Base-by-base conservation (phyloP, 2,329 filamentous ascomycete species). In the Pseudopyricularia cyperi region DNA sequence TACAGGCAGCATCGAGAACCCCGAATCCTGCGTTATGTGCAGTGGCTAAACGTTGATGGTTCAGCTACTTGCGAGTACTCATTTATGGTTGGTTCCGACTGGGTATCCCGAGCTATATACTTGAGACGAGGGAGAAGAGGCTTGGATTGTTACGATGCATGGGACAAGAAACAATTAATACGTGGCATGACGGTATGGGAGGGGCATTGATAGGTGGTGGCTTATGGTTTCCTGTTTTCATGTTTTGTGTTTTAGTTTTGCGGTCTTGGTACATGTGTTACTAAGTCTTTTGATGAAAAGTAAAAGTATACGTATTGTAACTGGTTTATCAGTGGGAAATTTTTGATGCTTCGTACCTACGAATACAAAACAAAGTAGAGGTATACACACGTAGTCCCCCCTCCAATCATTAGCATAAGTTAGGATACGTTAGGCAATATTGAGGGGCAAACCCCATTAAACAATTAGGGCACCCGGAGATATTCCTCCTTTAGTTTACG, bases 21-120 rank as follows among this genome's bases (percentile, higher is more conserved):
- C 85, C 60, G 93, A 98, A 67, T 77, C 85, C 48, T 98, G 93
- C 67, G 67, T 95, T 58, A 97, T 98, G 93, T 98, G 93, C 82
- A 94, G 88, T 70, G 91, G 90, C 74, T 97, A 79, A 68, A 28
- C 26, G 34, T n/a, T n/a, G 24, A 17, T 11, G 37, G 8, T 42
- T 22, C 2, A 19, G n/a, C 4, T 39, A 3, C 12, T 19, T 42
- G 22, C 7, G 17, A 42, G 17, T 42, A 19, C 37, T n/a, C n/a
- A n/a, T n/a, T n/a, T n/a, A 9, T 17, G 17, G 37, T 8, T 19
- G 37, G 17, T 19, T 42, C 37, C n/a, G 37, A n/a, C n/a, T 19
- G 14, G 22, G 17, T n/a, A 19, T 42, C 37, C 22, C 37, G 37
- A 42, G 37, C 37, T 42, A 19, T 42, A 19, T 42, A 42, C 37